Percentiles rank a stretch among this genome's conserved stretches.
phyloP scores from a whole-genome alignment of 148 eudicot species.

The Talinum fruticosum region DNA sequence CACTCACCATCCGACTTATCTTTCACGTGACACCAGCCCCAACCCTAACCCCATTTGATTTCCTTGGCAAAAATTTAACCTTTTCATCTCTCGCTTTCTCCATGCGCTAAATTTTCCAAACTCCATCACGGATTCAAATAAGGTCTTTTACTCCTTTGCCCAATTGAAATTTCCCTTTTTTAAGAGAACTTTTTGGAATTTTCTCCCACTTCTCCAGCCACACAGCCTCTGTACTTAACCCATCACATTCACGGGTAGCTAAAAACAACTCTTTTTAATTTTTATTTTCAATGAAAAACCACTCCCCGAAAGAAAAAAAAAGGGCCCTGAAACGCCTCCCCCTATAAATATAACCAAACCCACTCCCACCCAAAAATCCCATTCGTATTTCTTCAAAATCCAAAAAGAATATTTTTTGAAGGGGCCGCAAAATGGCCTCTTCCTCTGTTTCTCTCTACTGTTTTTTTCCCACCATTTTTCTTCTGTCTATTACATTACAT shows the following conservation, averaged over 20 bases:
- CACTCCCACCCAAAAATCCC: slow-evolving; percentile 3
- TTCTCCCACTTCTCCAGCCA: neutral
- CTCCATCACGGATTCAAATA: slow-evolving; percentile 37
- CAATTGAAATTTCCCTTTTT: neutral
- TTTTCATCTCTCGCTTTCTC: neutral
- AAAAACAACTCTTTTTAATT: slow-evolving; percentile 28
- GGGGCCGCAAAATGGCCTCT: slow-evolving; percentile 36
- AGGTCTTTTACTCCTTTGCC: neutral
- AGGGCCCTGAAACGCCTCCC: slow-evolving; percentile 1
- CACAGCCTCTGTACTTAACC: slow-evolving; percentile 9
- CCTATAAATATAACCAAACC: slow-evolving; percentile 29
- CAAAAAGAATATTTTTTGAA: neutral
- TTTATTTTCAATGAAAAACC: neutral
- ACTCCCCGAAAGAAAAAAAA: neutral
- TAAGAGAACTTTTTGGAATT: neutral
- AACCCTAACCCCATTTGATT: slow-evolving; percentile 1
- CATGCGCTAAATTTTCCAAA: slow-evolving; percentile 15
- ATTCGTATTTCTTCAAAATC: neutral
- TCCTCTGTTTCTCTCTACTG: slow-evolving; percentile 33
- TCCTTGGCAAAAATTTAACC: neutral
- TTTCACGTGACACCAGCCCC: slow-evolving; percentile 16
- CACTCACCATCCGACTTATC: slow-evolving; percentile 4
- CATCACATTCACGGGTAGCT: slow-evolving; percentile 42
- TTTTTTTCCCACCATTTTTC: slow-evolving; percentile 3
- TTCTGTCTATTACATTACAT: slow-evolving; percentile 13